Base-by-base conservation (phyloP, 2,329 filamentous ascomycete genomes). In the Venturia effusa region DNA sequence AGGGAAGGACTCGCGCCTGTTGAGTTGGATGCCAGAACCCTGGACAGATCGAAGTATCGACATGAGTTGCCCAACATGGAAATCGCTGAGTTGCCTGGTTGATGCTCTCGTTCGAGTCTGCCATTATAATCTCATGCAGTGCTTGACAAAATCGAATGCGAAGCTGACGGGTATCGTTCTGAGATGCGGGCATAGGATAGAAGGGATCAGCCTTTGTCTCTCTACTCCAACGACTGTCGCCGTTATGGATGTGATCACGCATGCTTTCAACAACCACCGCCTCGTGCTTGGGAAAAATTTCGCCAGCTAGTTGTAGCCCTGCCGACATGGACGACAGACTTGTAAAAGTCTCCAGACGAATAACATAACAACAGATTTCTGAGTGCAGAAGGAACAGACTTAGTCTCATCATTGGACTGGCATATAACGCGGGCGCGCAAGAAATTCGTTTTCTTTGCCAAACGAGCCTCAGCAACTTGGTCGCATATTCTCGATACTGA, bases 1-100 rank as follows among this genome's bases (percentile, higher is more conserved):
- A 32, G 51, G 11, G 51, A 57, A 19, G 51, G 27, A 11, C 15
- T 34, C 4, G 51, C 51, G 10, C 15, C 51, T n/a, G 51, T 34
- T 5, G 51, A 57, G 30, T 57, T 57, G 51, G 51, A 57, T 57
- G 51, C 51, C 1, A 17, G 51, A 17, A n/a, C 17, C 22, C 4
- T 10, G 51, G 30, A 57, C n/a, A 1, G 51, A 30, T n/a, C 51
- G 15, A 57, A 57, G 51, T 34, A 57, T 34, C 30, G 30, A 17
- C 51, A 57, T 34, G 51, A 34, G 6, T 22, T 57, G 51, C 51
- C 51, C 22, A 57, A 57, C n/a, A 57, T 57, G 51, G 51, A 57
- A 19, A 57, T 57, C 34, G 51, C 51, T 11, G 51, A 57, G 30
- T 22, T 57, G 51, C 51, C 51, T 57, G 51, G 51, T 22, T 57